Conservation (phyloP, 2,329 filamentous ascomycete genomes). For the Fusarium sp. region DNA sequence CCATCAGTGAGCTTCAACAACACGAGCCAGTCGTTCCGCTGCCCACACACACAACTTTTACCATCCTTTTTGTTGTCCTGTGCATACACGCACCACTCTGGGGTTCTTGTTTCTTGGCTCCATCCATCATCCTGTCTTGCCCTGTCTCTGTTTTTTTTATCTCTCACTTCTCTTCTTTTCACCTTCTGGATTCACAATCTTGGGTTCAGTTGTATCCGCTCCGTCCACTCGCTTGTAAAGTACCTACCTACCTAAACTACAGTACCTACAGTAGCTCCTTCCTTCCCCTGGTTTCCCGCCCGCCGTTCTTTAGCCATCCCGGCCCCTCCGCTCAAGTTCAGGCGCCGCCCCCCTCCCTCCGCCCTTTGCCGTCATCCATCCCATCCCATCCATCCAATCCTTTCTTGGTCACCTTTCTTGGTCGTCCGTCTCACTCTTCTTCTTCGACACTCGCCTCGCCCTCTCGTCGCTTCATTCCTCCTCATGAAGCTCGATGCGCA, state of each 20-base stretch:
- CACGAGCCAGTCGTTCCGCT: conserved; percentile 24
- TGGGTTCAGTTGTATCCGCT: neutral
- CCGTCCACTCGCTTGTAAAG: conserved; percentile 2
- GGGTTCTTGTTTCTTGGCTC: neutral
- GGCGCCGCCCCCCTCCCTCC: neutral
- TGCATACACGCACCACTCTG: neutral
- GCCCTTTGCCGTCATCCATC: neutral
- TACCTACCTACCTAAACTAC: neutral
- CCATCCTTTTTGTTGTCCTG: neutral
- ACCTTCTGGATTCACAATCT: neutral
- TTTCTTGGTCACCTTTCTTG: conserved; percentile 2
- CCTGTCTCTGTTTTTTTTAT: neutral
- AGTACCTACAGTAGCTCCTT: conserved; percentile 15
- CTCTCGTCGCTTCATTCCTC: conserved; percentile 1
- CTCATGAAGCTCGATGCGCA: conserved; percentile 34
- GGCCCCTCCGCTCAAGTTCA: conserved; percentile 7
- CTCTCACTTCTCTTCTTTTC: neutral
- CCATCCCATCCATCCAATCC: neutral
- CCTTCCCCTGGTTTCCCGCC: conserved; percentile 16
- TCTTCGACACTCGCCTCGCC: neutral
- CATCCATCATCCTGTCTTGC: neutral
- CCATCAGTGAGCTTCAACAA: conserved; percentile 26
- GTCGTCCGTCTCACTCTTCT: conserved; percentile 3
- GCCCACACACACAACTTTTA: conserved; percentile 20
- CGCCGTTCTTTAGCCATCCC: conserved; percentile 22